phyloP scores from a whole-genome alignment of 2,329 filamentous ascomycete species.

The Penicillium sp. region DNA sequence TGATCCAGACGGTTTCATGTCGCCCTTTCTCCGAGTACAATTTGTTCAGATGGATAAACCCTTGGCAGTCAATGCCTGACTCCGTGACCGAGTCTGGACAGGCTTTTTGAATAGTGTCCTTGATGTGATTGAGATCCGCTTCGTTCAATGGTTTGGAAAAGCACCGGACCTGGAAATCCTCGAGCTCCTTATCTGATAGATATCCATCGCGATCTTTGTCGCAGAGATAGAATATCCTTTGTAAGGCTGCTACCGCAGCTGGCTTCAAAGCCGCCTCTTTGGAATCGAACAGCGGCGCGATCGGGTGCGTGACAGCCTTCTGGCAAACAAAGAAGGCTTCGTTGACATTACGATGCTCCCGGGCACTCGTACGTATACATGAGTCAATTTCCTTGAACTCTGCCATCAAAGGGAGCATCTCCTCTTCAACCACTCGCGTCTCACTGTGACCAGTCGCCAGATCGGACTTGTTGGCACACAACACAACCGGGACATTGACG shows the following conservation, averaged over 20 bases:
- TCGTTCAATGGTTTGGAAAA: conserved; percentile 82
- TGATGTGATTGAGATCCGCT: conserved; percentile 87
- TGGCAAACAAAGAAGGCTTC: conserved; percentile 97
- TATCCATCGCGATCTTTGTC: conserved; percentile 96
- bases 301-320: conserved; percentile 95
- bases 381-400: conserved; percentile 99
- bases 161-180: conserved; percentile 85
- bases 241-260: conserved; percentile 79
- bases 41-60: conserved; percentile 89
- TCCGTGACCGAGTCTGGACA: conserved; percentile 62
- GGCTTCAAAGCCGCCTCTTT: conserved; percentile 89
- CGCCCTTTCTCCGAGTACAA: conserved; percentile 96
- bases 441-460: conserved; percentile 71
- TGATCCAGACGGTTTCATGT: conserved; percentile 98
- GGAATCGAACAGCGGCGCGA: conserved; percentile 93
- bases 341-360: conserved; percentile 90
- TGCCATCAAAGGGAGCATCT: conserved; percentile 97
- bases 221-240: conserved; percentile 89
- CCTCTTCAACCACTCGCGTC: conserved; percentile 85
- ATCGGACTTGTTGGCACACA: conserved; percentile 98
- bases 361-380: conserved; percentile 89
- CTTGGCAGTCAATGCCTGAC: conserved; percentile 73
- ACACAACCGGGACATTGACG: conserved; percentile 96
- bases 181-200: conserved; percentile 84
- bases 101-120: conserved; percentile 73